A percentile compares a stretch with the other conserved stretches of the same genome.
These are phyloP conservation scores for Tylopilus sp. DNA, from an alignment of 768 basidiomycete species.

Conservation along the genomic window DNA sequence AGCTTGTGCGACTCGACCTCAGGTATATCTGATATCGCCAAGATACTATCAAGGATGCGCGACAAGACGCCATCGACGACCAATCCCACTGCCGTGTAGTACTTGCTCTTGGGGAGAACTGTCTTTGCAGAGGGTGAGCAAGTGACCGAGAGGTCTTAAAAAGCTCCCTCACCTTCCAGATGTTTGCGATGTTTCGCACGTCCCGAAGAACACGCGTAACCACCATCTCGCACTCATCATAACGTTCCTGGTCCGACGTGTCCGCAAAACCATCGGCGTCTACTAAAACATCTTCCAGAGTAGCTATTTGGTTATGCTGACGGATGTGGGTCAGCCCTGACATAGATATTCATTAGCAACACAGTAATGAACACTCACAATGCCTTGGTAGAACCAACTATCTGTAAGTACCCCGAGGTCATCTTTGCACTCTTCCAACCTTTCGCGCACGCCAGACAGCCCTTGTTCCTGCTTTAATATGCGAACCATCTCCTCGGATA, in stretches of 20 bases:
- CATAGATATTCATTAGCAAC: neutral
- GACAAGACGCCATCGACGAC: slow-evolving; percentile 66
- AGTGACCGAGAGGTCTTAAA: neutral
- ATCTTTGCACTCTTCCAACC: slow-evolving; percentile 48
- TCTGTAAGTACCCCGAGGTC: slow-evolving; percentile 56
- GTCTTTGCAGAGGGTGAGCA: slow-evolving; percentile 38
- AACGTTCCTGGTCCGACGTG: slow-evolving; percentile 68
- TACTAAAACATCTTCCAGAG: slow-evolving; percentile 41
- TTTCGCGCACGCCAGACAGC: slow-evolving; percentile 37
- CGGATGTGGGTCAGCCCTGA: neutral
- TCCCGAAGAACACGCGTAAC: slow-evolving; percentile 60
- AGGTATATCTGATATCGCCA: slow-evolving; percentile 81
- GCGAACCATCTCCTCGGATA: slow-evolving; percentile 46
- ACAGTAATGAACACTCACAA: slow-evolving; percentile 45
- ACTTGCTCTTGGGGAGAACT: slow-evolving; percentile 66
- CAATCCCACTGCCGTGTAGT: slow-evolving; percentile 67
- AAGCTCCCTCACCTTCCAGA: slow-evolving; percentile 63
- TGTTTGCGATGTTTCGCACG: slow-evolving; percentile 58
- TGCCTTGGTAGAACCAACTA: slow-evolving; percentile 65
- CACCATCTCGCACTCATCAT: slow-evolving; percentile 70
- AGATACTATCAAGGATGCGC: slow-evolving; percentile 66
- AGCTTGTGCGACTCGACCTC: slow-evolving; percentile 82
- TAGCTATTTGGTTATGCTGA: slow-evolving; percentile 23
- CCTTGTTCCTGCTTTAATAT: slow-evolving; percentile 28
- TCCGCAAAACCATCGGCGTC: slow-evolving; percentile 64